Percentiles rank a stretch among this genome's conserved stretches.
Evolutionary conservation across 1,284 basidiomycete genomes (phyloP).

Genomic region (Malassezia obtusa): DNA sequence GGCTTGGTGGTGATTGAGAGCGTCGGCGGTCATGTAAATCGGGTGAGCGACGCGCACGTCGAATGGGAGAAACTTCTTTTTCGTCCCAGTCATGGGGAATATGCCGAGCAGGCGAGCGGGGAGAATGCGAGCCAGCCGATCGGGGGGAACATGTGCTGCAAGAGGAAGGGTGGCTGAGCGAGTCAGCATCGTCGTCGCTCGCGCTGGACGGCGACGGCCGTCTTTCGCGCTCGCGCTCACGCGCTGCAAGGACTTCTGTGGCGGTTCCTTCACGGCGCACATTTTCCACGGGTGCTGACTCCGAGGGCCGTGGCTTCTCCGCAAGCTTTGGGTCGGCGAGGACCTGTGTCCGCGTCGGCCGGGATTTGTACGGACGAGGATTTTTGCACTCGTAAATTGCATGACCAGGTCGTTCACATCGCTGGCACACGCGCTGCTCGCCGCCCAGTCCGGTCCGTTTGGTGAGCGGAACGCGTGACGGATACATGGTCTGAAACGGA

Average conservation of each 20-base stretch:
- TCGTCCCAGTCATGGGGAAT: no score
- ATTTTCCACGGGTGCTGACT: background rate
- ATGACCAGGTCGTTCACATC: constrained; percentile 14
- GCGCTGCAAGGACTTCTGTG: background rate
- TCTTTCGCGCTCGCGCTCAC: background rate
- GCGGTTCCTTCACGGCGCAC: constrained; percentile 1
- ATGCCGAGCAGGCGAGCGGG: background rate
- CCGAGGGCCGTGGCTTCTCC: background rate
- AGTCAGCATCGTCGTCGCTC: background rate
- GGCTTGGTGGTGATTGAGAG: no score
- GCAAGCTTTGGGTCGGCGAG: constrained; percentile 6
- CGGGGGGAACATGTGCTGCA: constrained; percentile 5
- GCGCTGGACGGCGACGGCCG: background rate
- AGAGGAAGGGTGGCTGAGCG: background rate
- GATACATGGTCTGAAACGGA: constrained; percentile 9
- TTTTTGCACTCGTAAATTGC: constrained; percentile 18
- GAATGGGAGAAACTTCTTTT: no score
- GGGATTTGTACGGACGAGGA: constrained; percentile 11
- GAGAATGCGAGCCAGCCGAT: background rate
- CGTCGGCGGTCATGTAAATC: no score
- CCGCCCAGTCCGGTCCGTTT: background rate
- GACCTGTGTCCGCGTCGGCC: constrained; percentile 12
- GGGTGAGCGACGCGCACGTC: no score
- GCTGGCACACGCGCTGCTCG: constrained; percentile 11
- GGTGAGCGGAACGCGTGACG: constrained; percentile 3